A percentile compares a stretch with the other conserved stretches of the same genome.
Conservation (phyloP, 805 yeast genomes). For the Pichia deserticola region DNA sequence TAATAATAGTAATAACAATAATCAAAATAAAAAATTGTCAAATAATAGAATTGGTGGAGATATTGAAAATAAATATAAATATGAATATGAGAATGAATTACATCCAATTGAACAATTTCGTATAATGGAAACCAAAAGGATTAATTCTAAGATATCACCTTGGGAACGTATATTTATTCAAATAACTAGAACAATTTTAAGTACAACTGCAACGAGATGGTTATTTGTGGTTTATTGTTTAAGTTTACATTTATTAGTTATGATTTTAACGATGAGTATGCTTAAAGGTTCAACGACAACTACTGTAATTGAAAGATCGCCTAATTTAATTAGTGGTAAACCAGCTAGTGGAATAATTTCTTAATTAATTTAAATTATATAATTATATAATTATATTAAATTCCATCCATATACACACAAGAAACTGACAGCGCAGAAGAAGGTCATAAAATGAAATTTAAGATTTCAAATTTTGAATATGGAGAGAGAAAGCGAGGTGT, state of each 20-base stretch:
- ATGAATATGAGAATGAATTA: slow-evolving; percentile 64
- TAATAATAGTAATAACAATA: slow-evolving; percentile 14
- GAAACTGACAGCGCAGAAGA: too few species aligned
- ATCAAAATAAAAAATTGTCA: neutral
- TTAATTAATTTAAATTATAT: too few species aligned
- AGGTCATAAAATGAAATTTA: too few species aligned
- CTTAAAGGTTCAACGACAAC: slow-evolving; percentile 24
- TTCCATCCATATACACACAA: too few species aligned
- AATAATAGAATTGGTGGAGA: slow-evolving; percentile 9
- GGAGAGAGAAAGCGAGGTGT: too few species aligned
- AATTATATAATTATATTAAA: too few species aligned
- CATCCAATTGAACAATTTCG: slow-evolving; percentile 83
- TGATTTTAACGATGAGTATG: slow-evolving; percentile 52
- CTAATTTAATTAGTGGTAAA: neutral
- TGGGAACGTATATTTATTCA: slow-evolving; percentile 71
- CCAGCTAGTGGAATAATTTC: neutral
- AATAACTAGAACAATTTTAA: slow-evolving; percentile 65
- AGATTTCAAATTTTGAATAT: too few species aligned
- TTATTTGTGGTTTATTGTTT: slow-evolving; percentile 66
- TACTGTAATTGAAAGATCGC: neutral
- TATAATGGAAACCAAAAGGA: slow-evolving; percentile 67
- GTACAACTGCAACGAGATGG: slow-evolving; percentile 65
- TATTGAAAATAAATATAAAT: slow-evolving; percentile 53
- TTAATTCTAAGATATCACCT: slow-evolving; percentile 63
- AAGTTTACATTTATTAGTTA: slow-evolving; percentile 66